These are phyloP conservation scores for Aspergillus latus DNA, from an alignment of 2,329 filamentous ascomycete species.

Conservation along the genomic window DNA sequence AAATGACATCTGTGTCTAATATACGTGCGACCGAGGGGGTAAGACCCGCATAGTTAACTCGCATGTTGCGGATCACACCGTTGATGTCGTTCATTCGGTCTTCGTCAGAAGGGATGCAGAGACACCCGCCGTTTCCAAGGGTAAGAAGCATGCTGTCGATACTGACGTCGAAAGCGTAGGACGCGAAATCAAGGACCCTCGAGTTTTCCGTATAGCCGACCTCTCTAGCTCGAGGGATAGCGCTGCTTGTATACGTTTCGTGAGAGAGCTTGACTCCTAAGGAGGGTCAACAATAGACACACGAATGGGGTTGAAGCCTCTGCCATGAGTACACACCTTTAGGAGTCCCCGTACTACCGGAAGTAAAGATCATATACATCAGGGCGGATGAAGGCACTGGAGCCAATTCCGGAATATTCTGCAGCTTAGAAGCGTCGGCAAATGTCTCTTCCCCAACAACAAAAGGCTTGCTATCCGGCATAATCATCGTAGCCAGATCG, in stretches of 20 bases:
- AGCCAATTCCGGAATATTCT: conserved; percentile 17
- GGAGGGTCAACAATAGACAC: neutral
- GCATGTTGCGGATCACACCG: conserved; percentile 51
- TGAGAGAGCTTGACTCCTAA: conserved; percentile 63
- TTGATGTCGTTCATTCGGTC: conserved; percentile 53
- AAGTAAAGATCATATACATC: conserved; percentile 62
- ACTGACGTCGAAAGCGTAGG: conserved; percentile 55
- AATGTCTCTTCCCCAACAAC: conserved; percentile 31
- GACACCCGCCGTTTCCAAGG: conserved; percentile 56
- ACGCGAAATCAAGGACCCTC: conserved; percentile 61
- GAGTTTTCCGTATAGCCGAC: conserved; percentile 54
- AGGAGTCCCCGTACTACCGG: conserved; percentile 52
- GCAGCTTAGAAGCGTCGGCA: conserved; percentile 13
- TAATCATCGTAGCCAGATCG: conserved; percentile 29
- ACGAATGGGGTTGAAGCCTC: neutral
- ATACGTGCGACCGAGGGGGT: conserved; percentile 60
- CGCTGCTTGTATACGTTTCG: conserved; percentile 57
- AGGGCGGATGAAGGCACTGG: conserved; percentile 37
- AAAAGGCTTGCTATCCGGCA: conserved; percentile 31
- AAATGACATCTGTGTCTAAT: conserved; percentile 44
- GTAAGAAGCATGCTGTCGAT: conserved; percentile 58
- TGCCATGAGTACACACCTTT: conserved; percentile 32
- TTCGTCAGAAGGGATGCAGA: conserved; percentile 57
- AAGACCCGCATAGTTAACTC: conserved; percentile 57
- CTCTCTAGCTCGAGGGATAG: conserved; percentile 53